Evolutionary conservation across 768 basidiomycete genomes (phyloP), one percentile per base, ranked within the genome.

Genomic region (Dioszegia crocea): DNA sequence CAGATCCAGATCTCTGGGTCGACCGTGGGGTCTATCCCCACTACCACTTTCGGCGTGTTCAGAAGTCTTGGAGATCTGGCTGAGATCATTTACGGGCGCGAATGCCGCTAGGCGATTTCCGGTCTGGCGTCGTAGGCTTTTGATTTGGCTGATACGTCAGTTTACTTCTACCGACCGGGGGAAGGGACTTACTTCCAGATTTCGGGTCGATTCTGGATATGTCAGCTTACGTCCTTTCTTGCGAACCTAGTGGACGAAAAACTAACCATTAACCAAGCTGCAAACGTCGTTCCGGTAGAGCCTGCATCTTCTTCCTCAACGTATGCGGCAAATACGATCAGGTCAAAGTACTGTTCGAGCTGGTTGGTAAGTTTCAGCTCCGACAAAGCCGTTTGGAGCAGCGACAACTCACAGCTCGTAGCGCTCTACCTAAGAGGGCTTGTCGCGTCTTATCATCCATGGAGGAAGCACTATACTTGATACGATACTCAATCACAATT

Each of bases 301-400:
- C 64, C 68, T 41, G 65, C 66, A 31, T 83, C 79, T 12, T 85
- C 82, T 26, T 82, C 81, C 52, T 85, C 84, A 4, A 94, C 85
- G 66, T 88, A 99, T 60, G 86, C 89, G 2, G 92, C 88, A 68
- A 97, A 99, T 0, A 88, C 88, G 59, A 98, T 88, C 66, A 92
- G 84, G 78, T 97, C 97, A 80, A 94, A 96, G 76, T 77, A 75
- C 58, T 70, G 71, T 53, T 76, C 73, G n/a, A 76, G 67, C 73
- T 76, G 50, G 9, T 33, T 24, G 29, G 26, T 63, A 24, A 64
- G 53, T 19, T 40, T n/a, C n/a, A n/a, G n/a, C n/a, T n/a, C n/a
- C n/a, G n/a, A n/a, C n/a, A n/a, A n/a, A n/a, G n/a, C n/a, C n/a
- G n/a, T 31, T 44, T 19, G n/a, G 27, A 38, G 24, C 27, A 9